Conservation (phyloP, 169 alveolate species). For the Cyclospora cayetanensis region DNA sequence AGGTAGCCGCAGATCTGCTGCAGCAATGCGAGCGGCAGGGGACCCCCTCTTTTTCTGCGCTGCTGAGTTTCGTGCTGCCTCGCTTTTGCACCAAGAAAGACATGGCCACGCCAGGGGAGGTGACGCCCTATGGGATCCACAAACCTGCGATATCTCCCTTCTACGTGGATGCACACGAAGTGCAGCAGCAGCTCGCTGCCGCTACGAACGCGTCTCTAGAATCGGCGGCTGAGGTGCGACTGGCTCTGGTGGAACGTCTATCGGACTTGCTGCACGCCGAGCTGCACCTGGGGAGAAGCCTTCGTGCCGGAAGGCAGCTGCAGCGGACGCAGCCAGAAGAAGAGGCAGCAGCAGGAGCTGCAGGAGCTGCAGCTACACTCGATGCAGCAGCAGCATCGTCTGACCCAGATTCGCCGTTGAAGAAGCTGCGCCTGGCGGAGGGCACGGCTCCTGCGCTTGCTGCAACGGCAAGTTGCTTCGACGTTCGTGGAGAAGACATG, state of each 20-base stretch:
- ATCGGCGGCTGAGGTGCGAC: not conserved
- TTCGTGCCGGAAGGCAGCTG: not conserved
- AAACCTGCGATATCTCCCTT: not conserved
- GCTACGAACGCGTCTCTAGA: constrained; percentile 48
- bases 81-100: not conserved
- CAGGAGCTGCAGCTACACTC: constrained; percentile 24
- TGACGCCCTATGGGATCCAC: not conserved
- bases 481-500: not conserved
- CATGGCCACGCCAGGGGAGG: not conserved
- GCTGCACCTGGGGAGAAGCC: constrained; percentile 7
- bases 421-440: constrained; percentile 33
- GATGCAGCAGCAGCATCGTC: not conserved
- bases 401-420: not conserved
- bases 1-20: constrained; percentile 27
- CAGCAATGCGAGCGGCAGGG: constrained; percentile 41
- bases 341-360: not conserved
- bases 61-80: constrained; percentile 20
- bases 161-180: not conserved
- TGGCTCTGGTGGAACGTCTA: constrained; percentile 27
- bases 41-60: constrained; percentile 2
- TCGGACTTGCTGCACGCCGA: constrained; percentile 26
- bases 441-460: not conserved
- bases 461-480: not conserved
- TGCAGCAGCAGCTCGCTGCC: constrained; percentile 61
- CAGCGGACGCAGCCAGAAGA: not conserved